These are phyloP conservation scores for Suillus subluteus DNA, from an alignment of 768 basidiomycete species.

Conservation along the genomic window DNA sequence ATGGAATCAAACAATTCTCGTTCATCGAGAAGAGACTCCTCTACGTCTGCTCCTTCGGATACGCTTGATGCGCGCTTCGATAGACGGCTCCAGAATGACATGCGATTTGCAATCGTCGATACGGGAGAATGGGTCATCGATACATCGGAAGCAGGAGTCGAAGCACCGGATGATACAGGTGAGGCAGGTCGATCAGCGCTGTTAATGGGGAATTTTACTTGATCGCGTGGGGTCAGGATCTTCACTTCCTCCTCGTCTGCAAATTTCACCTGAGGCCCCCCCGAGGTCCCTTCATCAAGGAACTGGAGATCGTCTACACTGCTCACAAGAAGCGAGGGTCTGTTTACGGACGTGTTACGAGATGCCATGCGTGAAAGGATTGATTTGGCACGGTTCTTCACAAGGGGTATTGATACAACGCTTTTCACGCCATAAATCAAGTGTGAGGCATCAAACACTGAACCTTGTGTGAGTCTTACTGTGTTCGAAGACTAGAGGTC, in stretches of 20 bases:
- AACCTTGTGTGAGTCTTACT: background rate
- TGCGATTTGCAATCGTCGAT: constrained; percentile 59
- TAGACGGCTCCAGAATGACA: constrained; percentile 77
- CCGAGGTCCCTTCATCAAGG: constrained; percentile 16
- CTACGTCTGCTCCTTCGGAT: constrained; percentile 18
- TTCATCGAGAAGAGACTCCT: constrained; percentile 20
- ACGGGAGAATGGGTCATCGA: constrained; percentile 52
- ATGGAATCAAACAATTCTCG: constrained; percentile 38
- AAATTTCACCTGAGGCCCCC: constrained; percentile 55
- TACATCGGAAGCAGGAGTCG: constrained; percentile 54
- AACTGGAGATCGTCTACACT: constrained; percentile 27
- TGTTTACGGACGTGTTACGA: constrained; percentile 47
- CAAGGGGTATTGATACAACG: constrained; percentile 73
- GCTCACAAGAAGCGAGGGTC: constrained; percentile 48
- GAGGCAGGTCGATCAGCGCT: constrained; percentile 17
- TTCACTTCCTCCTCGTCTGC: constrained; percentile 50
- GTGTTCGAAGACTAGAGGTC: background rate
- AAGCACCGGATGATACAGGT: constrained; percentile 51
- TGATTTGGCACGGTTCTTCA: constrained; percentile 60
- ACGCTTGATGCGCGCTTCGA: constrained; percentile 48
- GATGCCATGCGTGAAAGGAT: constrained; percentile 55
- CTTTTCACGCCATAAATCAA: constrained; percentile 69
- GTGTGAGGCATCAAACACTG: constrained; percentile 69
- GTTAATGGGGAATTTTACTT: constrained; percentile 7
- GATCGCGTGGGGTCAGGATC: constrained; percentile 41